Evolutionary conservation across 805 yeast species (phyloP).

Genomic region (Yamadazyma sp.): DNA sequence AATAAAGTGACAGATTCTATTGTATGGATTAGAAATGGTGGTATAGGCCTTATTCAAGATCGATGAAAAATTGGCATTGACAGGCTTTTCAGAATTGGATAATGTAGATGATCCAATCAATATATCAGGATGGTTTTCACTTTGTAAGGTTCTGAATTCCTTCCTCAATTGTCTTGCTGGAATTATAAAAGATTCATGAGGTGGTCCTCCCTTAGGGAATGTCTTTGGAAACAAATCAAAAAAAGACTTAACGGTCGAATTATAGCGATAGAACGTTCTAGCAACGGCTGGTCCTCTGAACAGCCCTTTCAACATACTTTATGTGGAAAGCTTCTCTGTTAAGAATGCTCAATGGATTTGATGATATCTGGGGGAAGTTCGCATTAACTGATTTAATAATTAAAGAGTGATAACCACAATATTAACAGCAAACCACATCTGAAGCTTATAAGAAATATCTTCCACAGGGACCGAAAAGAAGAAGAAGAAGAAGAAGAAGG

Average conservation of each 20-base stretch:
- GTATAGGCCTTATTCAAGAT: conserved; percentile 75
- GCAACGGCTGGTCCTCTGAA: too few species aligned
- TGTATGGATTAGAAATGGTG: conserved; percentile 65
- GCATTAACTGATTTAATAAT: conserved; percentile 5
- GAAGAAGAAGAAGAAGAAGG: too few species aligned
- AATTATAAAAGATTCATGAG: conserved; percentile 54
- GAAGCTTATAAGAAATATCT: too few species aligned
- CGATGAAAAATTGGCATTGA: conserved; percentile 40
- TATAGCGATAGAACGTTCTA: too few species aligned
- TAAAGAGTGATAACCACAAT: too few species aligned
- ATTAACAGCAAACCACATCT: too few species aligned
- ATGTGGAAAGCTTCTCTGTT: too few species aligned
- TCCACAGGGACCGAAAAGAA: too few species aligned
- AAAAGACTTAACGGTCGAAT: conserved; percentile 26
- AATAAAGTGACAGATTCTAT: conserved; percentile 45
- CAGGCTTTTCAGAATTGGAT: conserved; percentile 8
- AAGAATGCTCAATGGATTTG: not conserved
- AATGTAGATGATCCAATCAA: conserved; percentile 25
- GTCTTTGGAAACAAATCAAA: conserved; percentile 74
- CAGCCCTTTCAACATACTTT: too few species aligned
- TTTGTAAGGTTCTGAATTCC: conserved; percentile 75
- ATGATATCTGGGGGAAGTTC: not conserved
- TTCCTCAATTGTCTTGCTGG: conserved; percentile 57
- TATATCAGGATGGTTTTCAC: conserved; percentile 79
- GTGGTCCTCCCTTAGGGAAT: conserved; percentile 65